These are phyloP conservation scores for Hanseniaspora lindneri DNA, from an alignment of 805 yeast genomes.

Conservation along the genomic window DNA sequence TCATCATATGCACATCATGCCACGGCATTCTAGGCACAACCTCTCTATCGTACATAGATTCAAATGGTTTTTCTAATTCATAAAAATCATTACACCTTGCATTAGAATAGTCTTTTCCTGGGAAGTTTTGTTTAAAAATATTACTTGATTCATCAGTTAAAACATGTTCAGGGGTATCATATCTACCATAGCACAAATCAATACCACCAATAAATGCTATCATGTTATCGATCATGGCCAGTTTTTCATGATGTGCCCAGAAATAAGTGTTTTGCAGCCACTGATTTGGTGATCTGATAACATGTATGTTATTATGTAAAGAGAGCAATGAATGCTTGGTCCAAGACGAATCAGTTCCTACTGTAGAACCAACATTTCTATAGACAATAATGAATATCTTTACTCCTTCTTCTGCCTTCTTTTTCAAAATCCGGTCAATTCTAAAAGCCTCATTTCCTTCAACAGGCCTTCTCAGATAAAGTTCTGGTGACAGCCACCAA, in stretches of 20 bases:
- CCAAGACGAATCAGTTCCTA: constrained; percentile 86
- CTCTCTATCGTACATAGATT: constrained; percentile 79
- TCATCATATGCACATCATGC: constrained; percentile 97
- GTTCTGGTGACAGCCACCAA: constrained; percentile 97
- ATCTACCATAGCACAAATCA: constrained; percentile 90
- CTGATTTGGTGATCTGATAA: constrained; percentile 91
- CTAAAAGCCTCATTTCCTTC: constrained; percentile 92
- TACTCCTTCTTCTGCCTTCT: constrained; percentile 90
- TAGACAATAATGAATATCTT: constrained; percentile 84
- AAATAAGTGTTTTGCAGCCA: constrained; percentile 82
- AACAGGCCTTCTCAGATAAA: constrained; percentile 86
- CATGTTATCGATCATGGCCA: constrained; percentile 75
- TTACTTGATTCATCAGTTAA: constrained; percentile 60
- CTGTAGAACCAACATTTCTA: constrained; percentile 86
- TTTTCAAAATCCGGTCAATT: constrained; percentile 71
- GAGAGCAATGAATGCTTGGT: constrained; percentile 86
- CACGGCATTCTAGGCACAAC: constrained; percentile 92
- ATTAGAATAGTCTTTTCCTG: constrained; percentile 95
- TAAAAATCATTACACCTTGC: constrained; percentile 84
- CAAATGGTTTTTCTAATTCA: constrained; percentile 73
- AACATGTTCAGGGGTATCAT: constrained; percentile 92
- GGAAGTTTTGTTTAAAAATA: constrained; percentile 51
- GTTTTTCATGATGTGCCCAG: constrained; percentile 98
- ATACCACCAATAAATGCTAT: constrained; percentile 90
- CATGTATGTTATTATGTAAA: constrained; percentile 74